Percentiles rank a stretch among this genome's conserved stretches.
Evolutionary conservation across 2,329 filamentous ascomycete species (phyloP).

Genomic region (Ophiostoma montium): DNA sequence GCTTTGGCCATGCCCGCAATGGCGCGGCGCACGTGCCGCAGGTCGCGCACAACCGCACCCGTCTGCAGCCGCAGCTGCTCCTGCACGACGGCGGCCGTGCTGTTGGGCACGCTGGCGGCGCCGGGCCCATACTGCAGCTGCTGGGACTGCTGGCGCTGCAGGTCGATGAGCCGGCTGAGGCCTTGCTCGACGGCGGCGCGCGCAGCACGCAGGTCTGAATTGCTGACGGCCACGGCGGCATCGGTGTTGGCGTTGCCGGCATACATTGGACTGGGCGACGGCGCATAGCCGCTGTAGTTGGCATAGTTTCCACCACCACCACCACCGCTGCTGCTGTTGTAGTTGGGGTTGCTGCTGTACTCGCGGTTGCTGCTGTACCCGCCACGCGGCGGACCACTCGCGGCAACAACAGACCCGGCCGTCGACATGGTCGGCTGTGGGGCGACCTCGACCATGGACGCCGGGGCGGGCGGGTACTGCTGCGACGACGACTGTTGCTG

Average conservation of each 20-base stretch:
- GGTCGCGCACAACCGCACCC: constrained; percentile 27
- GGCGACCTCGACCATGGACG: constrained; percentile 10
- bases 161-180: constrained; percentile 21
- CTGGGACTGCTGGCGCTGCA: constrained; percentile 20
- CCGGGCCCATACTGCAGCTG: constrained; percentile 14
- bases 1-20: constrained; percentile 28
- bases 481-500: neutral
- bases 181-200: constrained; percentile 18
- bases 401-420: constrained; percentile 7
- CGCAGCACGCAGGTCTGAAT: constrained; percentile 13
- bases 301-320: too few relatives aligned
- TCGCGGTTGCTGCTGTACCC: neutral
- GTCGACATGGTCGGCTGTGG: constrained; percentile 13
- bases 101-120: constrained; percentile 16
- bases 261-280: constrained; percentile 13
- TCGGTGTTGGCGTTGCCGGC: neutral
- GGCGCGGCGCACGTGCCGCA: constrained; percentile 29
- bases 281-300: constrained; percentile 6
- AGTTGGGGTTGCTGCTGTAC: too few relatives aligned
- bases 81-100: constrained; percentile 25
- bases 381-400: neutral
- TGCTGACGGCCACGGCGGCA: constrained; percentile 1
- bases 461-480: neutral
- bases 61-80: constrained; percentile 29
- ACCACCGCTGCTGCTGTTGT: too few relatives aligned